A percentile compares a stretch with the other conserved stretches of the same genome.
These are phyloP conservation scores for Cymodocea nodosa DNA, from an alignment of 116 monocot species.

Conservation along the genomic window DNA sequence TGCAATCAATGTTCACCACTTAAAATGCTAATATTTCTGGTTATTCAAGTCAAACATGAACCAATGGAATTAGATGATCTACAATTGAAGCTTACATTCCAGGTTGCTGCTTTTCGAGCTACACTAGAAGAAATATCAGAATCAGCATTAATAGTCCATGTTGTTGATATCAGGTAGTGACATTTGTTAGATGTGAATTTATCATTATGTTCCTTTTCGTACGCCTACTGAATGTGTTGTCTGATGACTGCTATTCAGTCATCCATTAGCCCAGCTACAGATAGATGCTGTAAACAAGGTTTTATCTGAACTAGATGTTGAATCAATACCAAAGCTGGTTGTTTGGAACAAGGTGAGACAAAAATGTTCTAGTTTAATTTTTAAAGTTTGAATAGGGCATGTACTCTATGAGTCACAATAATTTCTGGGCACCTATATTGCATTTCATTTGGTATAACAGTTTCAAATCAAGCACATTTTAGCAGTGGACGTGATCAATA, in stretches of 20 bases:
- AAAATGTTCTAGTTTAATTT: not conserved
- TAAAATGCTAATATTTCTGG: not conserved
- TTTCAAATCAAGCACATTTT: no score
- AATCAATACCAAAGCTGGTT: slow-evolving; percentile 67
- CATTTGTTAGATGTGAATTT: not conserved
- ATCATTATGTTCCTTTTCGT: not conserved
- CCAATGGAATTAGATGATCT: no score
- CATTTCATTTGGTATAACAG: no score
- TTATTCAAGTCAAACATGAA: not conserved
- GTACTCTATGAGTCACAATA: no score
- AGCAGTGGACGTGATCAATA: no score
- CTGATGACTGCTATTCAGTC: slow-evolving; percentile 33
- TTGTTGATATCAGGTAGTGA: slow-evolving; percentile 85
- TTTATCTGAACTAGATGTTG: slow-evolving; percentile 72
- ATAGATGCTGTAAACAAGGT: slow-evolving; percentile 80
- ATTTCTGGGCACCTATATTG: no score
- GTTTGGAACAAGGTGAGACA: slow-evolving; percentile 92
- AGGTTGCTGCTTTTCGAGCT: slow-evolving; percentile 99
- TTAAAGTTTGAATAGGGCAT: no score
- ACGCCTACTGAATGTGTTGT: slow-evolving; percentile 2
- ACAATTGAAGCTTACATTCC: not conserved
- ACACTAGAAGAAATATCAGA: slow-evolving; percentile 96
- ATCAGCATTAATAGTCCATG: slow-evolving; percentile 85
- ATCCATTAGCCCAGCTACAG: slow-evolving; percentile 83
- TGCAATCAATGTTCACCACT: not conserved